Evolutionary conservation across 441 rosid genomes (phyloP), one percentile per base, ranked within the genome.

Genomic region (Omphalea diandra): DNA sequence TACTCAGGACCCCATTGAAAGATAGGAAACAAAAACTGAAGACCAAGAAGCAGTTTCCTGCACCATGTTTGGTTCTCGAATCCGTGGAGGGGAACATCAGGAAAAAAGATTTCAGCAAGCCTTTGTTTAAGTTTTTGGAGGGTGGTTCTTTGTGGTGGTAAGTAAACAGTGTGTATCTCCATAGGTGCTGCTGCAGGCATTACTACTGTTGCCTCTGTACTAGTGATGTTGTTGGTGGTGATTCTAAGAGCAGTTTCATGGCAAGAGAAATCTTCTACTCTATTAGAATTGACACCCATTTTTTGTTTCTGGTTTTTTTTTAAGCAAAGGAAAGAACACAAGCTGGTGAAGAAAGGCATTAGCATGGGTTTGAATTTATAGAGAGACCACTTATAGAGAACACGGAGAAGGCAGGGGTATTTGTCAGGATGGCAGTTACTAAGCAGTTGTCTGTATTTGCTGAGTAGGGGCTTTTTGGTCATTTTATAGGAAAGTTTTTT

Each of bases 51-150:
- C 27, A 88, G 76, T 81, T 75, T 93, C 73, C 77, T 78, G 46
- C 76, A 55, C 84, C 83, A 76, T 20, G 91, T 75, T 73, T 93
- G 96, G 83, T 88, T 85, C 81, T 88, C 87, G 82, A 95, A 95
- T 71, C 80, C 79, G 79, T 86, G 56, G 2, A 95, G 88, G 6
- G 99, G 99, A 79, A 93, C 99, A 38, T 95, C 99, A 10, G 99
- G 98, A 83, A 95, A 95, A 70, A 90, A 95, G 74, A 90, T 80
- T 63, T 95, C 99, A 1, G 70, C 76, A 18, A 87, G 67, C 44
- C 88, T 81, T 40, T 84, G 86, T 49, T 69, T 87, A 8, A 95
- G 90, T 76, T 90, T 93, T 69, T 89, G 86, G 67, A 83, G 71
- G 56, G 92, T 83, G 78, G 91, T 77, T 63, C 73, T 73, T 59